A percentile compares a stretch with the other conserved stretches of the same genome.
Evolutionary conservation across 495 filamentous ascomycete species (phyloP).

Genomic region (Podospora fimiseda): DNA sequence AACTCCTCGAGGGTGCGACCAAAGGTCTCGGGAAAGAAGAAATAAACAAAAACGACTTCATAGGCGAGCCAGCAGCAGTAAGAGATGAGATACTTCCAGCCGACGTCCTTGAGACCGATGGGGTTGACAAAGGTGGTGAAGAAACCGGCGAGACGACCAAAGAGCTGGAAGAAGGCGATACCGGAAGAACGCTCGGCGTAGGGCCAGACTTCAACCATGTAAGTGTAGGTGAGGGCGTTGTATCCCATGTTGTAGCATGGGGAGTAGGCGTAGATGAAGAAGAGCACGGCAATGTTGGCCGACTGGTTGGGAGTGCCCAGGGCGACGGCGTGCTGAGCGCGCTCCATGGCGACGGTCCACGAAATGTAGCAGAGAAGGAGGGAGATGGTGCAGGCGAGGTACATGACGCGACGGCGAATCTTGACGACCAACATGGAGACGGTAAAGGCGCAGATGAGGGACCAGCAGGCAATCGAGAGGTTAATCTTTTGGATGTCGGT

Average conservation of each 20-base stretch:
- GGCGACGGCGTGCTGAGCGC: conserved; percentile 36
- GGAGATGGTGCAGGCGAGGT: conserved; percentile 47
- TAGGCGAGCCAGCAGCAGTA: conserved; percentile 53
- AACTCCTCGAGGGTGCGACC: conserved; percentile 59
- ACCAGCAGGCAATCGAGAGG: conserved; percentile 54
- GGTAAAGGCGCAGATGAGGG: conserved; percentile 44
- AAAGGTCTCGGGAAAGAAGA: conserved; percentile 59
- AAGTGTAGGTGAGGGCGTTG: conserved; percentile 62
- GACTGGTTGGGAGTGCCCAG: conserved; percentile 31
- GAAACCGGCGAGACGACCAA: conserved; percentile 41
- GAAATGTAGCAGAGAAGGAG: conserved; percentile 51
- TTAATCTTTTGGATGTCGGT: conserved; percentile 51
- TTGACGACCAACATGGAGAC: conserved; percentile 47
- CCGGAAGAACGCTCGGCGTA: conserved; percentile 55
- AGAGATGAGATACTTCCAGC: conserved; percentile 52
- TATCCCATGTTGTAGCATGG: conserved; percentile 64
- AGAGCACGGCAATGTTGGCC: conserved; percentile 41
- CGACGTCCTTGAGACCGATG: conserved; percentile 51
- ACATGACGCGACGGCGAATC: conserved; percentile 54
- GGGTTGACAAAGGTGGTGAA: conserved; percentile 59
- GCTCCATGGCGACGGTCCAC: conserved; percentile 55
- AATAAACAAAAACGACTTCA: conserved; percentile 53
- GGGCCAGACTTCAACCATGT: conserved; percentile 60
- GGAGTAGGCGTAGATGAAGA: conserved; percentile 59
- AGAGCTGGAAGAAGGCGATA: conserved; percentile 59